Percentiles rank a stretch among this genome's conserved stretches.
Conservation (phyloP, 176 grass and related monocot species). For the Cenchrus americanus region DNA sequence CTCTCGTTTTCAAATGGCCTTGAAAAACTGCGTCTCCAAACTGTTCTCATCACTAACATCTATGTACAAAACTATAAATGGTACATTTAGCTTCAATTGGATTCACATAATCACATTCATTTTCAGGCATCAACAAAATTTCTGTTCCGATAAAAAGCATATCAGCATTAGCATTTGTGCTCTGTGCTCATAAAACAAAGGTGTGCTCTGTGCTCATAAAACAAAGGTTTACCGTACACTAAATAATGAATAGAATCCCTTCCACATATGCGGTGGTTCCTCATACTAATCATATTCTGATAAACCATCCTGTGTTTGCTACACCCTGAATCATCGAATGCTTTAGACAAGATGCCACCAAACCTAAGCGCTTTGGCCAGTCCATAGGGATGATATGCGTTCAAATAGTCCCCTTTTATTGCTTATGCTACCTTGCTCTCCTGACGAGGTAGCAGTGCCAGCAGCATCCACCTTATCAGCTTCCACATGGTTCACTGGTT, state of each 20-base stretch:
- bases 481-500: not conserved
- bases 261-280: not conserved
- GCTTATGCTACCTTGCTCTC: not conserved
- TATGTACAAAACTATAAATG: no score
- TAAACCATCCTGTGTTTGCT: not conserved
- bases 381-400: conserved; percentile 35
- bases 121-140: not conserved
- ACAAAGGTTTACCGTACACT: not conserved
- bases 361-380: conserved; percentile 11
- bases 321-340: not conserved
- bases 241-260: conserved; percentile 3
- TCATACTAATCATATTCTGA: conserved; percentile 4
- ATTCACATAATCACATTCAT: not conserved
- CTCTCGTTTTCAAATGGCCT: no score
- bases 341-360: not conserved
- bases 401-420: conserved; percentile 31
- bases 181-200: not conserved
- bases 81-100: not conserved
- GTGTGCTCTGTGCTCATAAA: not conserved
- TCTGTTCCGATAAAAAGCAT: not conserved
- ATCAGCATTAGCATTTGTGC: not conserved
- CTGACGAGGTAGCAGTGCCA: not conserved
- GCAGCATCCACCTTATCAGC: conserved; percentile 6
- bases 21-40: no score
- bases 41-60: no score